These are phyloP conservation scores for Solanum arcanum DNA, from an alignment of 257 asterid genomes.

Conservation along the genomic window DNA sequence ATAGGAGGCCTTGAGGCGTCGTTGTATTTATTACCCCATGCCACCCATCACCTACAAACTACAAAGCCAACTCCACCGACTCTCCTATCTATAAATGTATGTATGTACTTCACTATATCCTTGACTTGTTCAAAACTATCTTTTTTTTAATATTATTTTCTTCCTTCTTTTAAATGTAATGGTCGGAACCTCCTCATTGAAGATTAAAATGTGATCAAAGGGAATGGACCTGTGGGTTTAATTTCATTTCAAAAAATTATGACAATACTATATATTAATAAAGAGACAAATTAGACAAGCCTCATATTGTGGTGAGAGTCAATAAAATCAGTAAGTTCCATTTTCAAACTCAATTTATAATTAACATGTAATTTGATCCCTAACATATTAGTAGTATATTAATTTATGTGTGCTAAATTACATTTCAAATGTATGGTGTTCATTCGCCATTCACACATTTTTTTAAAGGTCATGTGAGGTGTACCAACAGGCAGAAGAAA, in stretches of 20 bases:
- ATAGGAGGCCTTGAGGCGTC: background rate
- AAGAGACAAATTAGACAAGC: background rate
- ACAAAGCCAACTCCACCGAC: constrained; percentile 11
- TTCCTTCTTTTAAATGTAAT: background rate
- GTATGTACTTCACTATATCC: background rate
- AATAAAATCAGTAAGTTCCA: background rate
- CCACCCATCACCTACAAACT: constrained; percentile 19
- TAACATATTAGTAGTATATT: background rate
- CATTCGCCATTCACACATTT: background rate
- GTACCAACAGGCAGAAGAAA: background rate
- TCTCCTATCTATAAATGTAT: background rate
- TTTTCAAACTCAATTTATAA: background rate
- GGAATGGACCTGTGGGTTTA: background rate
- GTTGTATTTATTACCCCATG: constrained; percentile 24
- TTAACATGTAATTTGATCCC: background rate
- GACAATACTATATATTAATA: background rate
- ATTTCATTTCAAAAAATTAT: background rate
- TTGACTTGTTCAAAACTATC: background rate
- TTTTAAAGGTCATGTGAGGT: background rate
- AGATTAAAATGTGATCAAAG: background rate
- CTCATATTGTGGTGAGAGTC: background rate
- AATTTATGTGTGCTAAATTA: background rate
- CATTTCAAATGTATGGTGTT: background rate
- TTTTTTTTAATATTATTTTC: background rate
- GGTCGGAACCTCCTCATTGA: background rate